Percentiles rank a stretch among this genome's conserved stretches.
phyloP scores from a whole-genome alignment of 108 stramenopile species.

The Nitzschia sp. region DNA sequence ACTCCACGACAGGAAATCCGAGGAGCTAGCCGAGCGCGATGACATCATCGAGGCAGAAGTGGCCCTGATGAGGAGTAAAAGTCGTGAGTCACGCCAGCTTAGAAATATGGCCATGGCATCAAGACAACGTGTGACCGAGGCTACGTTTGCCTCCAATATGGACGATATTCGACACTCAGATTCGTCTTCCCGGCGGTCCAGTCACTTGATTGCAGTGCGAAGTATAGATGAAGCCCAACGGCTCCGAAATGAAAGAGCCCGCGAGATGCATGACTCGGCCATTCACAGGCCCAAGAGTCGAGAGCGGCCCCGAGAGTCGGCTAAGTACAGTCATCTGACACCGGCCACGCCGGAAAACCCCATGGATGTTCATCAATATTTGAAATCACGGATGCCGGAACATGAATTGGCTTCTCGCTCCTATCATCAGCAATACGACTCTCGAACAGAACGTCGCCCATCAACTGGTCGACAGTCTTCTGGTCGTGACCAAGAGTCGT shows the following conservation, averaged over 20 bases:
- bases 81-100: background rate
- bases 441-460: background rate
- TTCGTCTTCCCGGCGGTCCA: slow-evolving; percentile 5
- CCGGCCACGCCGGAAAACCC: background rate
- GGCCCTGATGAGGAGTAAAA: background rate
- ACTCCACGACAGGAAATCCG: background rate
- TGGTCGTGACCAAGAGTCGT: slow-evolving; percentile 10
- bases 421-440: no score
- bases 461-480: background rate
- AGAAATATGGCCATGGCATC: background rate
- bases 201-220: slow-evolving; percentile 25
- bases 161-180: background rate
- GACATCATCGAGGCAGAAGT: background rate
- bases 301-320: background rate
- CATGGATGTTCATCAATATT: background rate
- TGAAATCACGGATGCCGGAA: background rate
- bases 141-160: background rate
- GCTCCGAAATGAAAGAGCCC: slow-evolving; percentile 2
- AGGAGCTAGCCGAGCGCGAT: background rate
- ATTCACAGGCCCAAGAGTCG: background rate
- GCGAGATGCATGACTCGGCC: background rate
- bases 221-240: slow-evolving; percentile 34
- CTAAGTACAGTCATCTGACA: background rate
- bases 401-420: no score
- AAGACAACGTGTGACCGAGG: background rate